Conservation (phyloP, 495 filamentous ascomycete genomes). For the Penicillium arizonense region DNA sequence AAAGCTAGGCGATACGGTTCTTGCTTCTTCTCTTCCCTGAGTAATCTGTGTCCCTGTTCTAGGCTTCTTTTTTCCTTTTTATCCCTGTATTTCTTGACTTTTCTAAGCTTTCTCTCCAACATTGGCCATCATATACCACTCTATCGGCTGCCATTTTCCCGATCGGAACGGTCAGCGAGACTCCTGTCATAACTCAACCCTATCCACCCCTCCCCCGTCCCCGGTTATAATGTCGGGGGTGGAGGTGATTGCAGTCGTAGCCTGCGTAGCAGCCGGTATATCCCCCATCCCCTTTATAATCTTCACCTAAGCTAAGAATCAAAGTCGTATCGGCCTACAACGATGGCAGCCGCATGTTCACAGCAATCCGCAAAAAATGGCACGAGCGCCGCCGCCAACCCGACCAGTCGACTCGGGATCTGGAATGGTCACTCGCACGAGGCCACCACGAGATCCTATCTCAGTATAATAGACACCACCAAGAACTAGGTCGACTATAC, state of each 20-base stretch:
- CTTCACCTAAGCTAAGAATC: not conserved
- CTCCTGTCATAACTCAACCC: not conserved
- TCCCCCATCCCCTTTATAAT: not conserved
- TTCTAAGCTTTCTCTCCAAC: not conserved
- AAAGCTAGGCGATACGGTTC: not conserved
- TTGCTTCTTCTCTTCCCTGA: not conserved
- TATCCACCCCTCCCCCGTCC: not conserved
- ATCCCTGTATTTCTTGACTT: not conserved
- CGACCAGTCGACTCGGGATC: constrained; percentile 17
- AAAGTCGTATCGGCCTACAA: constrained; percentile 43
- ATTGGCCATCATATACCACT: not conserved
- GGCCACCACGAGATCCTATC: constrained; percentile 26
- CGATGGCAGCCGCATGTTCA: constrained; percentile 35
- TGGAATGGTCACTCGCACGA: constrained; percentile 33
- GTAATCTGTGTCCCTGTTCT: not conserved
- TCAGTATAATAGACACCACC: constrained; percentile 28
- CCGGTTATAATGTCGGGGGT: constrained; percentile 15
- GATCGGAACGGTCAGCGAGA: not conserved
- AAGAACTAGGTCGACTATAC: constrained; percentile 29
- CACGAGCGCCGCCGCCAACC: constrained; percentile 15
- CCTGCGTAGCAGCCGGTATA: constrained; percentile 35
- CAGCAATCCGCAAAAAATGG: constrained; percentile 36
- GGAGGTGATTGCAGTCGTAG: constrained; percentile 34
- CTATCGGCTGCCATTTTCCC: not conserved
- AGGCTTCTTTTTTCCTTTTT: not conserved